Conservation (phyloP, 192 early-diverging fungal species). For the Entomortierella chlamydospora region DNA sequence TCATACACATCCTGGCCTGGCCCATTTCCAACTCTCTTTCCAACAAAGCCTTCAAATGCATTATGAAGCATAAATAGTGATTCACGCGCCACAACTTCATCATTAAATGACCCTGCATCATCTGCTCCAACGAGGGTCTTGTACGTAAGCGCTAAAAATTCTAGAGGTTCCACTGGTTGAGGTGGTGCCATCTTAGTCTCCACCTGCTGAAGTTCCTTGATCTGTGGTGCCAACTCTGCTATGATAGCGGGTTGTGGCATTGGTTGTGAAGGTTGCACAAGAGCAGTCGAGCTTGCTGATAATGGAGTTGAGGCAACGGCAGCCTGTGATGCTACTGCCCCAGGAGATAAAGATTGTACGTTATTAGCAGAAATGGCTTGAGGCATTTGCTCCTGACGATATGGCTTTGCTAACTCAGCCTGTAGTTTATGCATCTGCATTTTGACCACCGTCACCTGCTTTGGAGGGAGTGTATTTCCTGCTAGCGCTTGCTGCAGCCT, state of each 20-base stretch:
- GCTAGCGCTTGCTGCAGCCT: slow-evolving; percentile 14
- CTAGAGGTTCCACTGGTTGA: slow-evolving; percentile 30
- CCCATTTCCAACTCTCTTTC: slow-evolving; percentile 42
- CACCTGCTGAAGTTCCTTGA: slow-evolving; percentile 28
- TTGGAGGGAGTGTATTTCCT: neutral
- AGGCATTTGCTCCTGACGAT: slow-evolving; percentile 24
- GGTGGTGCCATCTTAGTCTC: slow-evolving; percentile 2
- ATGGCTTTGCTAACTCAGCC: slow-evolving; percentile 22
- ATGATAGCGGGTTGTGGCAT: neutral
- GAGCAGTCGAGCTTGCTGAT: neutral
- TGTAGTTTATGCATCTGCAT: slow-evolving; percentile 40
- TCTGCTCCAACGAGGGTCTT: slow-evolving; percentile 22
- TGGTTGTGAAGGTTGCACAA: neutral
- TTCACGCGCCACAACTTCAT: slow-evolving; percentile 8
- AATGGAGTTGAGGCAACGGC: neutral
- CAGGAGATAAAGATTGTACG: neutral
- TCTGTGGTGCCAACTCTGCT: slow-evolving; percentile 18
- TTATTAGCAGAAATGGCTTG: neutral
- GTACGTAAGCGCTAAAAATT: slow-evolving; percentile 29
- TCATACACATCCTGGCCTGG: slow-evolving; percentile 42
- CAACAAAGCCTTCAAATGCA: slow-evolving; percentile 50
- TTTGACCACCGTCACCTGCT: slow-evolving; percentile 4
- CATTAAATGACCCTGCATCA: neutral
- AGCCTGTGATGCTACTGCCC: neutral
- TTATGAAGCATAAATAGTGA: slow-evolving; percentile 27